Percentiles rank a stretch among this genome's conserved stretches.
phyloP scores from a whole-genome alignment of 2,329 filamentous ascomycete genomes.

The Sphaerulina populicola region DNA sequence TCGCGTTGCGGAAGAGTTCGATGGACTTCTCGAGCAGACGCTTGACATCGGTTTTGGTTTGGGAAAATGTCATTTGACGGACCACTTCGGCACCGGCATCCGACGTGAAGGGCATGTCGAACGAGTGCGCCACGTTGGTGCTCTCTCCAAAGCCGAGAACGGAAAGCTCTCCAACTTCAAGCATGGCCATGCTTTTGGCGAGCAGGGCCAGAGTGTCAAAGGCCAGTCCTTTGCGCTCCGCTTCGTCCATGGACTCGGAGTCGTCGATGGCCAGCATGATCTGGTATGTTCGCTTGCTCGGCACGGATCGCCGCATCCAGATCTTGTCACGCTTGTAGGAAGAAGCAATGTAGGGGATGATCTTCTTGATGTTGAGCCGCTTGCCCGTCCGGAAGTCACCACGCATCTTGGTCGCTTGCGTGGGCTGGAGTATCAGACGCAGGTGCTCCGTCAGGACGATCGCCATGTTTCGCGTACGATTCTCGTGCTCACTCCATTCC shows the following conservation, averaged over 20 bases:
- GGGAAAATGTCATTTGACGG: slow-evolving; percentile 74
- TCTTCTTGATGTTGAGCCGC: slow-evolving; percentile 96
- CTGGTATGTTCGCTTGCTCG: slow-evolving; percentile 90
- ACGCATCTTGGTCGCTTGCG: slow-evolving; percentile 88
- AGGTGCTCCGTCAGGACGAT: slow-evolving; percentile 88
- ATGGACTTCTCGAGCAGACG: slow-evolving; percentile 70
- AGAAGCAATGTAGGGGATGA: slow-evolving; percentile 98
- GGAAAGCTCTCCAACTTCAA: slow-evolving; percentile 89
- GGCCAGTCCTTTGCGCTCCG: slow-evolving; percentile 65
- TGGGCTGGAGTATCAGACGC: slow-evolving; percentile 88
- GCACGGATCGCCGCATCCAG: slow-evolving; percentile 91
- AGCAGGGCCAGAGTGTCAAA: slow-evolving; percentile 93
- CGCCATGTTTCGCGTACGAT: slow-evolving; percentile 74
- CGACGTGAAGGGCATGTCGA: slow-evolving; percentile 70
- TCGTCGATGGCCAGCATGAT: slow-evolving; percentile 97
- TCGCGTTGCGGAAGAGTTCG: slow-evolving; percentile 69
- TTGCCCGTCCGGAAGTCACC: slow-evolving; percentile 97
- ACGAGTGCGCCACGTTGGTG: slow-evolving; percentile 76
- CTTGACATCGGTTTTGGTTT: slow-evolving; percentile 77
- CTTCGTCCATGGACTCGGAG: slow-evolving; percentile 85
- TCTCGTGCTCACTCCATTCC: slow-evolving; percentile 80
- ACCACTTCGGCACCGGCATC: slow-evolving; percentile 78
- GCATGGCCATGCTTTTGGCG: slow-evolving; percentile 75
- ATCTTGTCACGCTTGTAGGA: slow-evolving; percentile 99
- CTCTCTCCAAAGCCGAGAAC: slow-evolving; percentile 81